A percentile compares a stretch with the other conserved stretches of the same genome.
phyloP scores from a whole-genome alignment of 2,329 filamentous ascomycete species.

The Colletotrichum zoysiae region DNA sequence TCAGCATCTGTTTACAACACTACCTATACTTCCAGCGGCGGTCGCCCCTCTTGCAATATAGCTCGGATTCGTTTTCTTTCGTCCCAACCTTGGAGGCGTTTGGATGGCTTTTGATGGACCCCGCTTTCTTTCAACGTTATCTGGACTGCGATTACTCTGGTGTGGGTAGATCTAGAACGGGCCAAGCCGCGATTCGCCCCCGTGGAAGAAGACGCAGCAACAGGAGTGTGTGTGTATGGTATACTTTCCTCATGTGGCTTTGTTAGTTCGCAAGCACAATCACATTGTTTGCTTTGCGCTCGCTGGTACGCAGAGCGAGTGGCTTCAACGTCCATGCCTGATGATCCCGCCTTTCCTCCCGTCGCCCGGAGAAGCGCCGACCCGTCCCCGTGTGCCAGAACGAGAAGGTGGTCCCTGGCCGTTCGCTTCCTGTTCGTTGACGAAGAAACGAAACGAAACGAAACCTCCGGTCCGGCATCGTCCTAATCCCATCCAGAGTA shows the following conservation, averaged over 20 bases:
- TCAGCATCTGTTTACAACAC: neutral
- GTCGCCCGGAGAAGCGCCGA: constrained; percentile 21
- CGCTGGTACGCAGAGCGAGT: neutral
- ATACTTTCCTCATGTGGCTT: neutral
- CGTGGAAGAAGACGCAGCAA: neutral
- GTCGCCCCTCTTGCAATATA: neutral
- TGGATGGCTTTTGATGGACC: neutral
- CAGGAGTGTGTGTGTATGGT: neutral
- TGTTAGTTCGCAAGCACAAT: neutral
- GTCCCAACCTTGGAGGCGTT: constrained; percentile 10
- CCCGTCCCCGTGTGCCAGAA: neutral
- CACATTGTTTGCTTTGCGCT: neutral
- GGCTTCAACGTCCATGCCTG: neutral
- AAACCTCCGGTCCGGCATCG: neutral
- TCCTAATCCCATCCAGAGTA: neutral
- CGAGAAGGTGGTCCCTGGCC: neutral
- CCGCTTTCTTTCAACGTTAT: neutral
- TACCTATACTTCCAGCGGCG: neutral
- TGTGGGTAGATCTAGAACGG: no score
- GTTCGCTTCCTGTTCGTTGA: neutral
- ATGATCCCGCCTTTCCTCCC: neutral
- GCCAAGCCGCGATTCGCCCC: neutral
- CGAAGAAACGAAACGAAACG: neutral
- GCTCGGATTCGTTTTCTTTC: constrained; percentile 14
- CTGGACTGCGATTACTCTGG: neutral